Conservation (phyloP, 169 alveolate species). For the Perkinsus olseni region DNA sequence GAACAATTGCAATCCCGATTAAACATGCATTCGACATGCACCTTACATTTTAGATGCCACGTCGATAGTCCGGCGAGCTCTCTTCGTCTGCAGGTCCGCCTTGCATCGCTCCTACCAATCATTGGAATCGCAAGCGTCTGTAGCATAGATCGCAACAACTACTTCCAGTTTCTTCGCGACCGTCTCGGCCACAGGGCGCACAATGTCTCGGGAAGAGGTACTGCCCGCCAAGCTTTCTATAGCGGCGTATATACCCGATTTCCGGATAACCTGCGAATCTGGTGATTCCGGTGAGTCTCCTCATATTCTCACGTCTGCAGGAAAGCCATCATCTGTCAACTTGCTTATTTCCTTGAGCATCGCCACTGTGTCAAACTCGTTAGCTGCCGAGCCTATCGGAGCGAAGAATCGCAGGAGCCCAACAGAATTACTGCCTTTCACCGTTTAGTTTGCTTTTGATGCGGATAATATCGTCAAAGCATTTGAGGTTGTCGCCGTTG, state of each 20-base stretch:
- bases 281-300: not conserved
- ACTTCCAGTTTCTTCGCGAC: not conserved
- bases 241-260: not conserved
- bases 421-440: not conserved
- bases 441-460: not conserved
- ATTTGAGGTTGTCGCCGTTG: not conserved
- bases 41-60: not conserved
- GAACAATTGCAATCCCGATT: not conserved
- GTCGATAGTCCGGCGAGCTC: not conserved
- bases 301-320: not conserved
- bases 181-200: not conserved
- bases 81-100: not conserved
- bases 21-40: not conserved
- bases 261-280: not conserved
- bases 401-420: not conserved
- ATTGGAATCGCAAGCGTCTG: too few relatives aligned
- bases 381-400: not conserved
- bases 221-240: not conserved
- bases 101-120: not conserved
- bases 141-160: too few relatives aligned
- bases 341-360: not conserved
- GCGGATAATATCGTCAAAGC: not conserved
- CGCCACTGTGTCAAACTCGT: not conserved
- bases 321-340: not conserved
- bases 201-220: not conserved